Base-by-base conservation (phyloP, 2,329 filamentous ascomycete species). In the Claviceps citrina region DNA sequence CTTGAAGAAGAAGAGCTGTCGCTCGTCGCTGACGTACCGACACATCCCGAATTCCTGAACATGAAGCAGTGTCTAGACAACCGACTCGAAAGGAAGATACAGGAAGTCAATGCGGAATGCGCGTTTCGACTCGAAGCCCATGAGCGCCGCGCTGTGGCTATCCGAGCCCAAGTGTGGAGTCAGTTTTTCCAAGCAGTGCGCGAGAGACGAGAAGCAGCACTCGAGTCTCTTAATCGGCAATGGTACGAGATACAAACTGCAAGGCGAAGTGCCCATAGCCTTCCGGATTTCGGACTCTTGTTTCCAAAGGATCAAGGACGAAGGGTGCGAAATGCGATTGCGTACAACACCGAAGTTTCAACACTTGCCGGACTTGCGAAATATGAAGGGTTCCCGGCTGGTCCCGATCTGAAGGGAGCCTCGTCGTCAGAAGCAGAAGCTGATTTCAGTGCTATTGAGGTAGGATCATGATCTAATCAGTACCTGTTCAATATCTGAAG, bases 321-420 rank as follows among this genome's bases (percentile, higher is more conserved):
- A 51, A 84, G 89, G 52, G 73, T 93, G 44, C 71, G 76, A 45
- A 83, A 95, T 46, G 87, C 93, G 50, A 73, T 86, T 37, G 82
- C 87, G 35, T 96, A 96, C 64, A 96, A 94, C 57, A 83, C 81
- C 48, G 91, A 98, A 57, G 87, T 98, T 4, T 93, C 87, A 0
- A 76, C 95, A 22, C 65, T 98, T 42, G 80, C 87, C 5, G 89
- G 89, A 28, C 71, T 96, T 38, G 87, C 89, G 27, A 96, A 95
- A 62, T 87, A 95, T 57, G 79, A 93, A 53, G 91, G 91, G 19
- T 98, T 98, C 61, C 91, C 91, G 27, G 87, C 89, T 25, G 91
- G 87, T n/a, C 91, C 91, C 16, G 71, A 83, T 26, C 80, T 98
- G 61, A 69, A 69, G 43, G 73, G 82, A 31, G 82, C 84, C 20